Base-by-base conservation (phyloP, 169 alveolate species). In the Eimeria maxima region DNA sequence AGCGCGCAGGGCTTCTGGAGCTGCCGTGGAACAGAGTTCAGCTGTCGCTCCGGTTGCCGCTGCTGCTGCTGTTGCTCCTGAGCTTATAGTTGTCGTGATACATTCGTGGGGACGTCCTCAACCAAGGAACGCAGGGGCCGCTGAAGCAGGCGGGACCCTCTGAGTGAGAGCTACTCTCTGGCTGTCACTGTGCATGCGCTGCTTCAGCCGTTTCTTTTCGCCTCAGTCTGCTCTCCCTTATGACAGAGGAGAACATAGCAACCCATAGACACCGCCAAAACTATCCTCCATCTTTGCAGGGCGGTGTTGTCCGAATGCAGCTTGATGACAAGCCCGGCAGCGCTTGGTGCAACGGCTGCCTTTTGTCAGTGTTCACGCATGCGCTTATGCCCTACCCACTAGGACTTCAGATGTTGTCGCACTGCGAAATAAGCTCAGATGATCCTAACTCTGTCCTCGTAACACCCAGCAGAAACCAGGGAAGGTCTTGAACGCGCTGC, bases 331-430 rank as follows among this genome's bases (percentile, higher is more conserved):
- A 14, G 27, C n/a, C 69, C n/a, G 14, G 81, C 81, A 71, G 81
- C 22, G 47, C 24, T 8, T 10, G 44, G 50, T 13, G 47, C 47
- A n/a, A 71, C 42, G 81, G 47, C 81, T 71, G 47, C 47, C 47
- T 71, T 71, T 71, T 71, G 81, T 71, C 81, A 71, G 81, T 71
- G 81, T 71, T 10, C 47, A 71, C 20, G 81, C 81, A 71, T 71
- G 47, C 81, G 81, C 27, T 27, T 71, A 11, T 29, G 81, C n/a
- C 81, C 47, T 44, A 27, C 29, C 47, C 42, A 5, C 42, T 24
- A 71, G 13, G 81, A 11, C 81, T 71, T 29, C 81, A 71, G 81
- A 71, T 29, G 45, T 20, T 29, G 81, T 22, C 20, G 47, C 22
- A 38, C 81, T 27, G 47, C 13, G 16, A 47, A 47, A 24, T 44